Evolutionary conservation across 2,329 filamentous ascomycete genomes (phyloP).

Genomic region (Hypoxylon sp.): DNA sequence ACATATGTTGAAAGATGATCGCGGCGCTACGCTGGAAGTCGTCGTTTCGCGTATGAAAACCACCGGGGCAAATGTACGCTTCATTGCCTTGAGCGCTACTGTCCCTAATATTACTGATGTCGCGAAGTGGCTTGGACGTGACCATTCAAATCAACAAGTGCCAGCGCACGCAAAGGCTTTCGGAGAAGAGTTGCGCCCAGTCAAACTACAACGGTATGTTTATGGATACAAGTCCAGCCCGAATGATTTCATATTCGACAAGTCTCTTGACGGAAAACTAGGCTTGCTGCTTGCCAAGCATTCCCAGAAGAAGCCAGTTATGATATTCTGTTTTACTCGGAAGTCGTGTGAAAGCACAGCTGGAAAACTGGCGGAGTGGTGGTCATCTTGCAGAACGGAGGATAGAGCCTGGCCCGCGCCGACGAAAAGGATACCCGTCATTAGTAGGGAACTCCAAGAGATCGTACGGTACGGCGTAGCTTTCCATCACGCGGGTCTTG

Average conservation of each 20-base stretch:
- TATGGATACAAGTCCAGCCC: constrained; percentile 74
- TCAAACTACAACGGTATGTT: constrained; percentile 81
- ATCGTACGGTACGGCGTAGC: constrained; percentile 71
- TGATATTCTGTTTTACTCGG: constrained; percentile 86
- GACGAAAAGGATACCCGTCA: constrained; percentile 62
- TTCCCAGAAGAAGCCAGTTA: constrained; percentile 78
- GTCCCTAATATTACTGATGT: constrained; percentile 87
- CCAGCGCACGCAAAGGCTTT: constrained; percentile 79
- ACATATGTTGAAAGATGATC: constrained; percentile 83
- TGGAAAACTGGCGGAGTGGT: constrained; percentile 74
- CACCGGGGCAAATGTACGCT: constrained; percentile 79
- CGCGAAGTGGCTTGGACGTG: constrained; percentile 81
- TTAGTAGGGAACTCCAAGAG: constrained; percentile 71
- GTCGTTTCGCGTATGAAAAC: constrained; percentile 91
- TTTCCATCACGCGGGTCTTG: constrained; percentile 85
- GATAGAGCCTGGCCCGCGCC: constrained; percentile 76
- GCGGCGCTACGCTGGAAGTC: constrained; percentile 84
- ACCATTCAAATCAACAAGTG: constrained; percentile 68
- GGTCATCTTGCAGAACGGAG: constrained; percentile 63
- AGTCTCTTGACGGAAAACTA: constrained; percentile 74
- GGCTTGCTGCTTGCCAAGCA: constrained; percentile 75
- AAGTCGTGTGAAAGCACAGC: constrained; percentile 78
- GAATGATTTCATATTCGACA: constrained; percentile 85
- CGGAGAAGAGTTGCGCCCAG: constrained; percentile 83
- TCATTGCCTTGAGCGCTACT: constrained; percentile 85